Conservation (phyloP, 208 protist genomes). For the Leishmania martiniquensis region DNA sequence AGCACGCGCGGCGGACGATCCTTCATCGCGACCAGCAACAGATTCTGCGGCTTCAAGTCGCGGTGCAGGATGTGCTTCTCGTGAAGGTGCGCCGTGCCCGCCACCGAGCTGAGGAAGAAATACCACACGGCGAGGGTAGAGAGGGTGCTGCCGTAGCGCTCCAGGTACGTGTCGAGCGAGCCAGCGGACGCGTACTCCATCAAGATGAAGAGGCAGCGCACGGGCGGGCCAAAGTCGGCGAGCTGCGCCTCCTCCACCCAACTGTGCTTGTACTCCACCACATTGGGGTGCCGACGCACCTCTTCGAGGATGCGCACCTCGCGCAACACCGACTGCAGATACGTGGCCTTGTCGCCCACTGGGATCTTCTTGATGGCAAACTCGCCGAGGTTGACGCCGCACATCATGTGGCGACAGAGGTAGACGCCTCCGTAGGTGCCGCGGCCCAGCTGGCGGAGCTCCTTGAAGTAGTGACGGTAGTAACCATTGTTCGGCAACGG, state of each 20-base stretch:
- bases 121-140: conserved; percentile 90
- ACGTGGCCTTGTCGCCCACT: conserved; percentile 80
- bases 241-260: conserved; percentile 86
- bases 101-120: conserved; percentile 86
- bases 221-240: conserved; percentile 89
- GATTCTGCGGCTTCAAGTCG: conserved; percentile 90
- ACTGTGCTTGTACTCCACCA: conserved; percentile 92
- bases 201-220: conserved; percentile 89
- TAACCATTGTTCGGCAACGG: conserved; percentile 52
- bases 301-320: conserved; percentile 89
- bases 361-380: conserved; percentile 94
- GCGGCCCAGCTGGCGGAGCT: conserved; percentile 82
- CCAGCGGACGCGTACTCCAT: conserved; percentile 92
- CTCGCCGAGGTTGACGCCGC: conserved; percentile 73
- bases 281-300: conserved; percentile 85
- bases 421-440: conserved; percentile 90
- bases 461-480: conserved; percentile 84
- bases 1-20: conserved; percentile 75
- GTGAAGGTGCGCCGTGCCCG: conserved; percentile 81
- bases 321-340: conserved; percentile 78
- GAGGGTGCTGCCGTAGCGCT: conserved; percentile 64
- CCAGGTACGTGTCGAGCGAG: conserved; percentile 84
- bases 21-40: conserved; percentile 63
- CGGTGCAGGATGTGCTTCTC: conserved; percentile 87
- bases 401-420: conserved; percentile 86